Evolutionary conservation across 768 basidiomycete species (phyloP), one percentile per base, ranked within the genome.

Genomic region (Tylopilus subfusipes): DNA sequence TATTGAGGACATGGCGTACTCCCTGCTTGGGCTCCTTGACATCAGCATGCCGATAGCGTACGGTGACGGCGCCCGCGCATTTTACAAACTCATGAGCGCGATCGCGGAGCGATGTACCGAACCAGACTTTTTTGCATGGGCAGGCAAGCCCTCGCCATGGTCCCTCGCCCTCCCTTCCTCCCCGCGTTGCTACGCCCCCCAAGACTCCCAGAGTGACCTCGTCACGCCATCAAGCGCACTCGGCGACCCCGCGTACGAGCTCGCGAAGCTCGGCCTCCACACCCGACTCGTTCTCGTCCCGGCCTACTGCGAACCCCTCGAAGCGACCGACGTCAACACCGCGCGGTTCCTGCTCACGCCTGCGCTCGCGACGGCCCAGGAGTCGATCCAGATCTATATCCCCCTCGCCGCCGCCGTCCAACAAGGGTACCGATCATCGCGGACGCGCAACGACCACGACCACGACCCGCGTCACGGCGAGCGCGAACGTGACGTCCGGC

Each of bases 121-220:
- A 27, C 49, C 60, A 5, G 58, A 65, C 27, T 53, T 67, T 24
- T 63, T 66, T 12, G 60, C 65, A 0, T 66, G 65, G 65, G 24
- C 44, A 0, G 63, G 65, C 3, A 62, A 60, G 30, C 58, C 65
- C 8, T 68, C 65, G 1, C 53, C 52, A 24, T 67, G 63, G 60
- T 68, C 65, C 5, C 54, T 68, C 19, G 63, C 49, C 0, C 30
- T 66, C 9, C 65, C 65, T 6, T 62, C 63, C 16, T 67, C 65
- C 6, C 56, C 65, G 12, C 56, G 55, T 29, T 62, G 65, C 25
- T 67, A 55, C 18, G 48, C 42, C 1, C 44, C 57, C 1, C 59
- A 56, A n/a, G 36, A 45, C 5, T 38, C 51, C 5, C 57, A 55
- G 12, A 47, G 33, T 16, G 64, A 65, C 19, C 25, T 61, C 16